phyloP scores from a whole-genome alignment of 345 rosid genomes.

The Eucalyptus leucophloia region DNA sequence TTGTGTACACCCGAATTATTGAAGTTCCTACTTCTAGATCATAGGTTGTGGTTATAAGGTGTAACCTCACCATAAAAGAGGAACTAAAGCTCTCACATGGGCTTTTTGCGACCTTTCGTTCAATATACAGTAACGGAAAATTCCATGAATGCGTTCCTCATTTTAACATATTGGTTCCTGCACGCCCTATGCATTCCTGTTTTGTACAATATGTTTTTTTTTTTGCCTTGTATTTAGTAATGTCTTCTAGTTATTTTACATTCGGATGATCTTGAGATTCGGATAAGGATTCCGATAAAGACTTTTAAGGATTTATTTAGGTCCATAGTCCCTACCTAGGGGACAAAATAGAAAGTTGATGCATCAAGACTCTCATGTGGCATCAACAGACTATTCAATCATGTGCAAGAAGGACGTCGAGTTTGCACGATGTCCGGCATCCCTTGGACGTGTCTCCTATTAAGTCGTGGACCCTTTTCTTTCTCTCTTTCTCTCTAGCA shows the following conservation, averaged over 20 bases:
- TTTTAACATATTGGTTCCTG: too few relatives aligned
- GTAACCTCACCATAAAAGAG: background rate
- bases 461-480: background rate
- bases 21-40: background rate
- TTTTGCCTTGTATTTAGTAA: too few relatives aligned
- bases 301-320: background rate
- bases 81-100: background rate
- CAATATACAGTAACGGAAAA: fast-evolving
- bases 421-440: background rate
- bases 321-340: background rate
- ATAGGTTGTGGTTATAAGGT: background rate
- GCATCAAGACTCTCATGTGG: background rate
- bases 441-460: background rate
- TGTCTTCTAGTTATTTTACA: background rate
- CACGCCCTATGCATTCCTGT: fast-evolving
- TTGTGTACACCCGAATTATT: background rate
- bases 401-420: background rate
- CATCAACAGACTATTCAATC: background rate
- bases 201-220: too few relatives aligned
- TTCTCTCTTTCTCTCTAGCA: background rate
- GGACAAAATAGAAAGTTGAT: background rate
- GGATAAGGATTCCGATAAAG: background rate
- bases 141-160: background rate
- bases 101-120: background rate
- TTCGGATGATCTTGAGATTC: too few relatives aligned